Conservation (phyloP, 2,329 filamentous ascomycete genomes). For the Monilinia aucupariae region DNA sequence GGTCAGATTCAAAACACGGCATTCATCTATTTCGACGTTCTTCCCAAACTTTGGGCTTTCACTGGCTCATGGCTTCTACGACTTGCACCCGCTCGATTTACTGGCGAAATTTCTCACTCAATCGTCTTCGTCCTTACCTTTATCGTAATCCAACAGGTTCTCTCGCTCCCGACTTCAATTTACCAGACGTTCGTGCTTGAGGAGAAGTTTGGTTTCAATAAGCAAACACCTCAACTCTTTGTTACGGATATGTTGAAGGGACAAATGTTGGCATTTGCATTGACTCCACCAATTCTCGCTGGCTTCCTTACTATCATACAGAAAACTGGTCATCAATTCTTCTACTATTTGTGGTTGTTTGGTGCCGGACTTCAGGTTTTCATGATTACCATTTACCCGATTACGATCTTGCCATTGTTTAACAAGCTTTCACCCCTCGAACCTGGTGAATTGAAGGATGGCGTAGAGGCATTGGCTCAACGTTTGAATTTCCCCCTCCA, state of each 20-base stretch:
- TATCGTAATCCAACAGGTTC: slow-evolving; percentile 70
- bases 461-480: slow-evolving; percentile 77
- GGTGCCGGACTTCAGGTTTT: slow-evolving; percentile 84
- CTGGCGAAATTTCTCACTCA: slow-evolving; percentile 88
- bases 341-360: slow-evolving; percentile 97
- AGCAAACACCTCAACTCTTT: slow-evolving; percentile 87
- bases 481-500: slow-evolving; percentile 86
- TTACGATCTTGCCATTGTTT: slow-evolving; percentile 90
- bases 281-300: slow-evolving; percentile 83
- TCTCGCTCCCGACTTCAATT: slow-evolving; percentile 75
- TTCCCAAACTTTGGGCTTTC: slow-evolving; percentile 84
- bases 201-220: slow-evolving; percentile 98
- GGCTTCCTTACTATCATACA: slow-evolving; percentile 92
- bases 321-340: slow-evolving; percentile 89
- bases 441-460: slow-evolving; percentile 78
- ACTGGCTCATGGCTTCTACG: slow-evolving; percentile 68
- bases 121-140: slow-evolving; percentile 89
- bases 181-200: slow-evolving; percentile 96
- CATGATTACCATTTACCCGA: slow-evolving; percentile 93
- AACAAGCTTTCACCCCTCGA: slow-evolving; percentile 95
- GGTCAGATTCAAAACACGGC: slow-evolving; percentile 82
- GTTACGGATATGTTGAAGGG: slow-evolving; percentile 87
- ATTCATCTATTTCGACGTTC: slow-evolving; percentile 84
- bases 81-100: slow-evolving; percentile 72
- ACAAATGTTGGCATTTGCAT: slow-evolving; percentile 70